Conservation (phyloP, 148 eudicot species). For the Silene latifolia region DNA sequence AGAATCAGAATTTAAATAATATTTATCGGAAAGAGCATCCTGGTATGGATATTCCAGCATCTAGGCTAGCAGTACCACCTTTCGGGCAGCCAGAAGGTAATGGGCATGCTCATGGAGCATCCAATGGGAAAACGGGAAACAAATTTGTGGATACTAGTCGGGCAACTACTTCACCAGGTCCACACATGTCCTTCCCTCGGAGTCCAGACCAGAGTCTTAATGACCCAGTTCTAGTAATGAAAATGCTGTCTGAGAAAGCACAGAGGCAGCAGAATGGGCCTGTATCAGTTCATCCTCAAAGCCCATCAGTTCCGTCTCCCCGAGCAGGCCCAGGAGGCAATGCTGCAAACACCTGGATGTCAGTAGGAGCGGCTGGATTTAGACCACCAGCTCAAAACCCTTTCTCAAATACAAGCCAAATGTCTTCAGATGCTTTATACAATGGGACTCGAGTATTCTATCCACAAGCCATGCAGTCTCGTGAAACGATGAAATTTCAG, state of each 20-base stretch:
- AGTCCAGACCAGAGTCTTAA: constrained; percentile 62
- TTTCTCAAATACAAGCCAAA: constrained; percentile 40
- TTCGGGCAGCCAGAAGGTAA: constrained; percentile 39
- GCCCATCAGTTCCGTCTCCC: constrained; percentile 33
- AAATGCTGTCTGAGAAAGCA: constrained; percentile 61
- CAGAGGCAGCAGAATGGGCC: constrained; percentile 54
- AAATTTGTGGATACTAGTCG: constrained; percentile 36
- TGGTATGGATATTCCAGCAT: constrained; percentile 29
- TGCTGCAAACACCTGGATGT: constrained; percentile 85
- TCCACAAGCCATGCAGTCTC: constrained; percentile 52
- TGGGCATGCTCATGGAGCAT: constrained; percentile 36
- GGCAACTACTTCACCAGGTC: constrained; percentile 26
- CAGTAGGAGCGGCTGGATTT: constrained; percentile 57
- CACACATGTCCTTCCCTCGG: constrained; percentile 30
- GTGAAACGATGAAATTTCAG: constrained; percentile 37
- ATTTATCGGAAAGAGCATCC: constrained; percentile 25
- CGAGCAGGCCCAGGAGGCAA: constrained; percentile 47
- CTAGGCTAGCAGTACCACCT: constrained; percentile 37
- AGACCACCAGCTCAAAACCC: constrained; percentile 48
- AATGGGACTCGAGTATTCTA: constrained; percentile 42
- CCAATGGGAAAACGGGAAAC: constrained; percentile 34
- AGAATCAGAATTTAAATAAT: constrained; percentile 29
- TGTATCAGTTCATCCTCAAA: constrained; percentile 23
- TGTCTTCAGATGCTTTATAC: constrained; percentile 39
- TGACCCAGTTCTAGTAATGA: constrained; percentile 90